Evolutionary conservation across 495 filamentous ascomycete species (phyloP).

Genomic region (Aspergillus heteromorphus): DNA sequence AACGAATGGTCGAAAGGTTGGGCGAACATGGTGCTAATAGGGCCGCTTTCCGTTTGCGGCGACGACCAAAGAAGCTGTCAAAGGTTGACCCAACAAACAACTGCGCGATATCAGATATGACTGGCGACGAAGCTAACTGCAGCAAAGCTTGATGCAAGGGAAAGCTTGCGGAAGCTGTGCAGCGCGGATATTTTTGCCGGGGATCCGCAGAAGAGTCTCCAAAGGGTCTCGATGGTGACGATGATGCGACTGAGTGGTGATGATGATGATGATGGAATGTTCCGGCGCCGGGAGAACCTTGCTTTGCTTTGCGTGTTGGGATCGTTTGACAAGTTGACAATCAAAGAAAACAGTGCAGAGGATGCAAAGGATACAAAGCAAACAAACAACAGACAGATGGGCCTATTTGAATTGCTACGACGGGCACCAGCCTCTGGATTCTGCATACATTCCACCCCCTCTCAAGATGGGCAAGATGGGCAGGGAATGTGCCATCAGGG

Average conservation of each 20-base stretch:
- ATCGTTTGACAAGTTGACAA: constrained; percentile 38
- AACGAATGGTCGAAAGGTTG: constrained; percentile 47
- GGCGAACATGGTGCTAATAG: constrained; percentile 39
- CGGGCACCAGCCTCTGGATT: constrained; percentile 38
- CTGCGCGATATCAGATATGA: constrained; percentile 17
- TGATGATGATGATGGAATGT: constrained; percentile 12
- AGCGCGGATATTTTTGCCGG: constrained; percentile 8
- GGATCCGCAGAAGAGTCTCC: no score
- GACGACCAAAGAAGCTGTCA: constrained; percentile 18
- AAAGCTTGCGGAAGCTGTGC: constrained; percentile 9
- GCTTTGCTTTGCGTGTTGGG: constrained; percentile 15
- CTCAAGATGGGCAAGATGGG: constrained; percentile 32
- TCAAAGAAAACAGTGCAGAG: constrained; percentile 43
- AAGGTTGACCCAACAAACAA: constrained; percentile 15
- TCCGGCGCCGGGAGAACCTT: constrained; percentile 1
- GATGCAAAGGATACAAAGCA: constrained; percentile 48
- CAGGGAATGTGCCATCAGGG: constrained; percentile 32
- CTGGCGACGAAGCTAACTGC: constrained; percentile 21
- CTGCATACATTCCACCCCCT: constrained; percentile 35
- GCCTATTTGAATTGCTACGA: constrained; percentile 40
- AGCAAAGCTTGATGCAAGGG: constrained; percentile 12
- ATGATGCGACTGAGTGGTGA: background rate
- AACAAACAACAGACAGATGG: constrained; percentile 44
- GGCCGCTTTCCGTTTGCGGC: constrained; percentile 42
- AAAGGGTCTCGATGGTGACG: constrained; percentile 5